Base-by-base conservation (phyloP, 495 filamentous ascomycete species). In the Penicillium arizonense region DNA sequence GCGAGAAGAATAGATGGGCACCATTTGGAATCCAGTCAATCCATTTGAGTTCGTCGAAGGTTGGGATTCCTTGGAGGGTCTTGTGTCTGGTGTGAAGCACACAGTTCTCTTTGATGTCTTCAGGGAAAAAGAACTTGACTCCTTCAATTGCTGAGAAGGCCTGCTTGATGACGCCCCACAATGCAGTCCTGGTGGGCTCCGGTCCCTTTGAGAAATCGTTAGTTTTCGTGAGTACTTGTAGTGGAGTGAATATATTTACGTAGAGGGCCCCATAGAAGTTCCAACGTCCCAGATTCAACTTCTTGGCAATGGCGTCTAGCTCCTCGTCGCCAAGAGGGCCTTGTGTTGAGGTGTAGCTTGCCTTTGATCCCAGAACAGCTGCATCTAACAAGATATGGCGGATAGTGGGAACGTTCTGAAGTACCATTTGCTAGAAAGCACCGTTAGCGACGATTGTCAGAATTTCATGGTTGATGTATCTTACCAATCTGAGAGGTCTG, bases 1-100 rank as follows among this genome's bases (percentile, higher is more conserved):
- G 82, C n/a, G 70, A 73, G 63, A 83, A 85, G 59, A 76, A 78
- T 2, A 83, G 52, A 58, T 83, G 80, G 1, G 68, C 71, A 11
- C 78, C 80, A 56, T 83, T 84, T 16, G 78, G 78, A 4, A 75
- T 48, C 79, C 80, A 83, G 57, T 80, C 75, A 4, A 81, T 60
- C 81, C 81, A 83, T n/a, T 73, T 61, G 5, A 83, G 63, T 55
- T 83, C 81, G 13, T 72, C 67, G 44, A 77, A 63, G 0, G 73
- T 68, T 1, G 80, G 80, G 5, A 78, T 67, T 12, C 81, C 79
- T 14, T 65, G 63, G 13, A 76, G 61, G 20, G 72, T 67, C 12
- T 67, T 63, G 39, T 69, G 62, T 2, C 69, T 59, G 10, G 60
- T 67, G 54, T 62, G 67, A 4, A 77, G 68, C 9, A 76, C 56